Conservation (phyloP, 306 rosid species). For the Sicyos edulis region DNA sequence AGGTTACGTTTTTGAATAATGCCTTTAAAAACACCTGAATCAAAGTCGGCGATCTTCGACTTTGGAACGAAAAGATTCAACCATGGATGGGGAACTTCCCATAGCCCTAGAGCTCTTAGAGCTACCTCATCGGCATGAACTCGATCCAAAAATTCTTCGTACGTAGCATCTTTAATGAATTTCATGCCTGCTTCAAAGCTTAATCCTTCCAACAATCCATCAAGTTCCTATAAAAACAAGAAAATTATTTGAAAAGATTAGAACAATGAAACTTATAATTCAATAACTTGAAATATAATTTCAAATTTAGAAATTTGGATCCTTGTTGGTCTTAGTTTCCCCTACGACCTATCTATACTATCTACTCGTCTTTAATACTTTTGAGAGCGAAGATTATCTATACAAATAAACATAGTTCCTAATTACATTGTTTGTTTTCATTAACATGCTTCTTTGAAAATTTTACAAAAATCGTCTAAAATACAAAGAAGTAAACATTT, state of each 20-base stretch:
- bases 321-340: no score
- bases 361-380: no score
- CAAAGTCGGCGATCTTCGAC: conserved; percentile 50
- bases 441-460: no score
- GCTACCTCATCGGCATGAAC: conserved; percentile 43
- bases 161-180: conserved; percentile 48
- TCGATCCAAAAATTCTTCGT: conserved; percentile 59
- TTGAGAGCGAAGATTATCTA: no score
- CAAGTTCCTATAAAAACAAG: conserved; percentile 29
- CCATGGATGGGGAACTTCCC: conserved; percentile 95
- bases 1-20: conserved; percentile 55
- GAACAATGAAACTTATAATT: background rate
- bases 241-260: background rate
- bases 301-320: no score
- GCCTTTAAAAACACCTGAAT: conserved; percentile 51
- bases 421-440: no score
- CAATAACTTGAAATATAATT: background rate
- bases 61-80: conserved; percentile 65
- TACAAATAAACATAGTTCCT: no score
- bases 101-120: conserved; percentile 44
- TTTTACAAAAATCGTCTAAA: no score
- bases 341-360: no score
- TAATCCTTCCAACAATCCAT: conserved; percentile 29
- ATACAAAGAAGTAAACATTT: no score
- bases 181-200: conserved; percentile 38